Percentiles rank a stretch among this genome's conserved stretches.
phyloP scores from a whole-genome alignment of 179 eudicot species.

The Camellia oleifera region DNA sequence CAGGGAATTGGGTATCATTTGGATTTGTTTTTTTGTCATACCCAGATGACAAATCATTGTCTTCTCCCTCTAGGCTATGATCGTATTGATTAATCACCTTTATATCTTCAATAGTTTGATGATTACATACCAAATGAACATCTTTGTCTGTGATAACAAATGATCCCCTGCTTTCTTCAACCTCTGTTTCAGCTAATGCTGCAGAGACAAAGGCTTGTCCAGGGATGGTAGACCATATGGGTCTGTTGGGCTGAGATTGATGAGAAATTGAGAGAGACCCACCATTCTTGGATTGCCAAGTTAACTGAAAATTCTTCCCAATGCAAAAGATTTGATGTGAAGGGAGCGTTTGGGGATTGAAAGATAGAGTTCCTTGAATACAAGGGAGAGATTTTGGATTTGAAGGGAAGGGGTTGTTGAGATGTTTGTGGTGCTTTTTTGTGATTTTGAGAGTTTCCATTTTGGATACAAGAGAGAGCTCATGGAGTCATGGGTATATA shows the following conservation, averaged over 20 bases:
- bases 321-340: constrained; percentile 45
- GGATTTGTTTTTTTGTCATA: constrained; percentile 21
- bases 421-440: constrained; percentile 80
- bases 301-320: constrained; percentile 60
- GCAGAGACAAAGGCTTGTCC: constrained; percentile 83
- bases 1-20: constrained; percentile 37
- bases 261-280: constrained; percentile 69
- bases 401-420: constrained; percentile 90
- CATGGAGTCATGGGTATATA: background rate
- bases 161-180: constrained; percentile 97
- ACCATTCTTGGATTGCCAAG: constrained; percentile 62
- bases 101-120: constrained; percentile 71
- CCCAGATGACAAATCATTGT: constrained; percentile 34
- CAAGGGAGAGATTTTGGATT: constrained; percentile 61
- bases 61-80: constrained; percentile 13
- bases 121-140: constrained; percentile 58
- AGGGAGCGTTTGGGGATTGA: constrained; percentile 47
- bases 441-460: constrained; percentile 71
- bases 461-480: constrained; percentile 13
- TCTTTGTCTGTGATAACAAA: constrained; percentile 58
- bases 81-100: constrained; percentile 38
- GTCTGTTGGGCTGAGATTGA: constrained; percentile 43
- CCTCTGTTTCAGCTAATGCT: constrained; percentile 74
- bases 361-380: constrained; percentile 50
- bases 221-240: constrained; percentile 76